These are phyloP conservation scores for Boletellus sp. DNA, from an alignment of 1,284 basidiomycete species.

Conservation along the genomic window DNA sequence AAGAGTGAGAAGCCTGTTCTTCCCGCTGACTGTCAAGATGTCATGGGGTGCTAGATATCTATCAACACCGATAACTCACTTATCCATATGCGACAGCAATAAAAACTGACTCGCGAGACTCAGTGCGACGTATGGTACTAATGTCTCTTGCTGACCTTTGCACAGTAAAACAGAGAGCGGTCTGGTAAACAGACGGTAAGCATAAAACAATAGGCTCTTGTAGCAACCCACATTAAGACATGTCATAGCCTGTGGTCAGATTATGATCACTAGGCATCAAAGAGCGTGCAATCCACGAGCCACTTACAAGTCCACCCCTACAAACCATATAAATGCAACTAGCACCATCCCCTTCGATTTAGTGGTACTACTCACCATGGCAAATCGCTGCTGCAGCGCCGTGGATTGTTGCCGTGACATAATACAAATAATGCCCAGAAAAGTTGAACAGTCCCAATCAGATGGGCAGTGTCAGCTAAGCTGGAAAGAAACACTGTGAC, in stretches of 20 bases:
- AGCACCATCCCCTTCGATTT: not conserved
- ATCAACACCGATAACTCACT: constrained; percentile 6
- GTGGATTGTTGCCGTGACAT: constrained; percentile 3
- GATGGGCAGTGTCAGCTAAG: not conserved
- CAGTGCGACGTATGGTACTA: not conserved
- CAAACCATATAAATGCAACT: not conserved
- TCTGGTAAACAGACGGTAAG: constrained; percentile 5
- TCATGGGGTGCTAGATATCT: not conserved
- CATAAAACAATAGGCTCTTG: not conserved
- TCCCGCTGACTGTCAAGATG: constrained; percentile 9
- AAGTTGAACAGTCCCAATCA: constrained; percentile 8
- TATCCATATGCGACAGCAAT: constrained; percentile 16
- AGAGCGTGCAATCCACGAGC: not conserved
- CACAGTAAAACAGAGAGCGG: not conserved
- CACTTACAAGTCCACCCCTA: constrained; percentile 16
- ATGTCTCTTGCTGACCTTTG: constrained; percentile 8
- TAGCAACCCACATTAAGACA: constrained; percentile 1
- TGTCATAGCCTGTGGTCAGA: not conserved
- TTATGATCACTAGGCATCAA: not conserved
- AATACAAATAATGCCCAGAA: constrained; percentile 8
- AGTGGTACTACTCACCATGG: constrained; percentile 6
- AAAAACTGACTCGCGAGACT: constrained; percentile 11
- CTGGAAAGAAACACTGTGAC: not conserved
- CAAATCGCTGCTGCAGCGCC: constrained; percentile 2
- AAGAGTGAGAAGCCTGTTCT: constrained; percentile 9